phyloP scores from a whole-genome alignment of 139 green algal species.

The Chlorella sorokiniana region DNA sequence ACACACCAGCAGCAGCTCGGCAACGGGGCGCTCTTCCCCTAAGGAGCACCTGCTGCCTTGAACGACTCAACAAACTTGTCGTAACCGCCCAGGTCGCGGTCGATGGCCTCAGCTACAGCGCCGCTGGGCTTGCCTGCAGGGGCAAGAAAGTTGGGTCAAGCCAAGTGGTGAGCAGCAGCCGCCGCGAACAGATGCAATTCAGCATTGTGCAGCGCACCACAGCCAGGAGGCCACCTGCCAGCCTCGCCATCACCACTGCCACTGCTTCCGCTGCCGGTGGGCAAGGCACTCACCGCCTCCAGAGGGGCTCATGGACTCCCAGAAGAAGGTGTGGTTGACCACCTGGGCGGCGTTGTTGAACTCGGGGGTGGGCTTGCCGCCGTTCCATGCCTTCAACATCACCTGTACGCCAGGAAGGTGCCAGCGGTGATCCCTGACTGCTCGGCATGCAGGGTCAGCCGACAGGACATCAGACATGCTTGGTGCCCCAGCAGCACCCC shows the following conservation, averaged over 20 bases:
- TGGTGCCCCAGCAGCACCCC: too few relatives aligned
- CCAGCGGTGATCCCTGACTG: too few relatives aligned
- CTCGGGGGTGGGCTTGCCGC: conserved; percentile 77
- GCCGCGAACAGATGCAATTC: too few relatives aligned
- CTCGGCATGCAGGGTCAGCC: too few relatives aligned
- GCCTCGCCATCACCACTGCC: too few relatives aligned
- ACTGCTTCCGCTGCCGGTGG: too few relatives aligned
- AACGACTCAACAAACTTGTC: conserved; percentile 92
- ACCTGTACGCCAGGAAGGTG: conserved; percentile 58
- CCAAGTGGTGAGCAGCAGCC: not conserved
- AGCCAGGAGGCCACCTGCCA: too few relatives aligned
- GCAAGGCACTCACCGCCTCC: conserved; percentile 54
- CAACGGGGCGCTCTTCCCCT: too few relatives aligned
- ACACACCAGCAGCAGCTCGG: not conserved
- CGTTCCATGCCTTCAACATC: conserved; percentile 84
- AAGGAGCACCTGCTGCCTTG: conserved; percentile 60
- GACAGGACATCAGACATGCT: too few relatives aligned
- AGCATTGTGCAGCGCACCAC: too few relatives aligned
- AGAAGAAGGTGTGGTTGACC: conserved; percentile 98
- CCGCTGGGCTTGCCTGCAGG: conserved; percentile 63
- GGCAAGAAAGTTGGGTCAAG: not conserved
- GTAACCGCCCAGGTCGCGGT: conserved; percentile 84
- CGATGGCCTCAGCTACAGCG: conserved; percentile 77
- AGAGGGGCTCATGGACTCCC: conserved; percentile 86
- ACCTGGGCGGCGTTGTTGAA: conserved; percentile 95